phyloP scores from a whole-genome alignment of 306 rosid species.

The Cucumis hystrix region DNA sequence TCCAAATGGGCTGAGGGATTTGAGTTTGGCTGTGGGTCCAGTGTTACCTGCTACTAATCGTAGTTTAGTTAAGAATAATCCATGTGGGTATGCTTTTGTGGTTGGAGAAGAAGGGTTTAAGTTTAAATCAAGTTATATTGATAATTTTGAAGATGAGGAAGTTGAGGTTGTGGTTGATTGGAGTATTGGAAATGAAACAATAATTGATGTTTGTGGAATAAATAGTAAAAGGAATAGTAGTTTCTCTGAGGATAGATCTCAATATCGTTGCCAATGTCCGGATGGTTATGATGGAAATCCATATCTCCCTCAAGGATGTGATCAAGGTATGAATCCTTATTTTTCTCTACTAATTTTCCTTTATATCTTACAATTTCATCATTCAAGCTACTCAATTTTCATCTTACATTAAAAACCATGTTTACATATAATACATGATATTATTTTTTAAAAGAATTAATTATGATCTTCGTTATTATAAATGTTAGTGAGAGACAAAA shows the following conservation, averaged over 20 bases:
- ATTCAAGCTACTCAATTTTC: too few relatives aligned
- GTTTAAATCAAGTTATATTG: background rate
- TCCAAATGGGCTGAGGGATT: background rate
- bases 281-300: conserved; percentile 30
- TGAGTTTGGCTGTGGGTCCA: accelerated
- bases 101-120: conserved; percentile 8
- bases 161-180: conserved; percentile 26
- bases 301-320: conserved; percentile 25
- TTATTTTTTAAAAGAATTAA: too few relatives aligned
- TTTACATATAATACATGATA: too few relatives aligned
- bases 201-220: conserved; percentile 1
- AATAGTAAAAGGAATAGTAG: background rate
- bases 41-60: too few relatives aligned
- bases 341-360: too few relatives aligned
- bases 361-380: too few relatives aligned
- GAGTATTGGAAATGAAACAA: conserved; percentile 1
- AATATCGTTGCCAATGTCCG: conserved; percentile 24
- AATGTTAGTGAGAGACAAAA: too few relatives aligned
- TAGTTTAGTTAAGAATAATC: background rate
- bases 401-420: too few relatives aligned
- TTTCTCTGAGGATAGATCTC: background rate
- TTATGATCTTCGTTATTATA: too few relatives aligned
- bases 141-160: background rate
- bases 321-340: conserved; percentile 1
- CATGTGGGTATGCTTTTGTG: conserved; percentile 22